Conservation (phyloP, 768 basidiomycete genomes). For the Phylloporus rhodoxanthus region DNA sequence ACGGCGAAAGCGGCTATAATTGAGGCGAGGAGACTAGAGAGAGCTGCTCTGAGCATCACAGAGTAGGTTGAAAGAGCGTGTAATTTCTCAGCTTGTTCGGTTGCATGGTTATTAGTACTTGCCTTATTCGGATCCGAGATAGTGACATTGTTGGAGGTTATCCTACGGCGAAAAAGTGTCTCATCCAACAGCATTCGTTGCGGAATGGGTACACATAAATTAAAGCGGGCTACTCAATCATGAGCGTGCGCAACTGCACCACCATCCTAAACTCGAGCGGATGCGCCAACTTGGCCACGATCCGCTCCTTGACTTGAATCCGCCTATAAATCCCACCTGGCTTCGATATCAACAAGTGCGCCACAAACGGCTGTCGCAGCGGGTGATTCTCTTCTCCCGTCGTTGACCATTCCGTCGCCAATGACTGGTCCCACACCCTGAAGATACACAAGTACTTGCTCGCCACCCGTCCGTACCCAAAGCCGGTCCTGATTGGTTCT, state of each 20-base stretch:
- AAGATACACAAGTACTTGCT: constrained; percentile 15
- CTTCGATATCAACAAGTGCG: constrained; percentile 12
- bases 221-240: too few species aligned
- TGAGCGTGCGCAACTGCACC: constrained; percentile 13
- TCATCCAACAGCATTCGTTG: too few species aligned
- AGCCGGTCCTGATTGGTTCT: constrained; percentile 18
- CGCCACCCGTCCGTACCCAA: constrained; percentile 12
- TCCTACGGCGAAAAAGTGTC: too few species aligned
- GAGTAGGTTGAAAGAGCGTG: not conserved
- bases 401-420: constrained; percentile 6
- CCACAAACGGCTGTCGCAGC: constrained; percentile 18
- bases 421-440: constrained; percentile 18
- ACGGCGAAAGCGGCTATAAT: not conserved
- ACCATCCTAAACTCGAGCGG: constrained; percentile 13
- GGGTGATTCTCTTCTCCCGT: constrained; percentile 7
- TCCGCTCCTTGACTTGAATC: constrained; percentile 15
- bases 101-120: not conserved
- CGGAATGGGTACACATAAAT: too few species aligned
- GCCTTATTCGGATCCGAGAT: too few species aligned
- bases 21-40: not conserved
- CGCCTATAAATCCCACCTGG: constrained; percentile 16
- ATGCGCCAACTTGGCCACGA: constrained; percentile 17
- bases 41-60: not conserved
- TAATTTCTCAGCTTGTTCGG: not conserved
- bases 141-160: too few species aligned